Evolutionary conservation across 768 basidiomycete species (phyloP).

Genomic region (Myochromella boudieri): DNA sequence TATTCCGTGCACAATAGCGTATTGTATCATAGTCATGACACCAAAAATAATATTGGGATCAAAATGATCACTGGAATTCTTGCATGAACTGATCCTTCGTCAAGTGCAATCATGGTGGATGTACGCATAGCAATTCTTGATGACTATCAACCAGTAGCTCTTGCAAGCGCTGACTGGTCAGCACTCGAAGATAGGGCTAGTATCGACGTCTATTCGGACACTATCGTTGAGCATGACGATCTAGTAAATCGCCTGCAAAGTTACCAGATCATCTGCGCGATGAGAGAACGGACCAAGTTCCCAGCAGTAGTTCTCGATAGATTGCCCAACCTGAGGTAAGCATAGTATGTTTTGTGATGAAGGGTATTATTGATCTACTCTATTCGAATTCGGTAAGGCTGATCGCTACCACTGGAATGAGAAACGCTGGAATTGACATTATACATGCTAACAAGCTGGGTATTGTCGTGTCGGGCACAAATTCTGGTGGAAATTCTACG

Average conservation of each 20-base stretch:
- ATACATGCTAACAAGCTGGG: conserved; percentile 45
- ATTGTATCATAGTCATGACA: no score
- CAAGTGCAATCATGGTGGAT: not conserved
- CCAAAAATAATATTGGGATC: no score
- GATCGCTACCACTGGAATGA: conserved; percentile 56
- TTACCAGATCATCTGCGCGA: conserved; percentile 60
- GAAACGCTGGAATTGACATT: conserved; percentile 51
- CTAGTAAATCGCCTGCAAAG: conserved; percentile 48
- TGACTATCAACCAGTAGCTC: conserved; percentile 56
- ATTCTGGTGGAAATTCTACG: conserved; percentile 43
- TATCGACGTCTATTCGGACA: conserved; percentile 51
- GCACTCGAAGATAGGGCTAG: conserved; percentile 32
- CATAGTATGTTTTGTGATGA: not conserved
- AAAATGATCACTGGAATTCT: no score
- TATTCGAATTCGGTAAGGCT: conserved; percentile 28
- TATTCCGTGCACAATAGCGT: no score
- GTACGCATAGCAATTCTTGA: conserved; percentile 56
- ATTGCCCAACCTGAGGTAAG: conserved; percentile 55
- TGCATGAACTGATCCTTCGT: no score
- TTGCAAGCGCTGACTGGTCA: conserved; percentile 57
- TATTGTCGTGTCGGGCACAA: conserved; percentile 54
- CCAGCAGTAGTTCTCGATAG: conserved; percentile 44
- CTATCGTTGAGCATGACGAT: conserved; percentile 49
- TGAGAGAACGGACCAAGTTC: conserved; percentile 69
- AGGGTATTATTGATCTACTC: not conserved